Conservation (phyloP, 768 basidiomycete genomes). For the Kockovaella imperatae region DNA sequence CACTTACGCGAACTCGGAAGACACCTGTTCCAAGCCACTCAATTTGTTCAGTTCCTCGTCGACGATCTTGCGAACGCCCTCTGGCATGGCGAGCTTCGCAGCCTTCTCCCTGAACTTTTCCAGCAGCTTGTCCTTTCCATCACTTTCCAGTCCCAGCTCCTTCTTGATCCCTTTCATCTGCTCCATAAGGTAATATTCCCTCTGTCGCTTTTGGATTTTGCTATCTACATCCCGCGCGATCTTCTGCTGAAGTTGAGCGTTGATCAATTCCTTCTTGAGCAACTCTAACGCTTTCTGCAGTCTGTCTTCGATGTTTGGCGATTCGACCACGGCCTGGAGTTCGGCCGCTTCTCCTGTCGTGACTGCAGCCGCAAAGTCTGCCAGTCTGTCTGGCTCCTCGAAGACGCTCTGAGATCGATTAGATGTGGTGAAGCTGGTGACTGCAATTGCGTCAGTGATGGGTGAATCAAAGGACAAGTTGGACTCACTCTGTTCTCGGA, state of each 20-base stretch:
- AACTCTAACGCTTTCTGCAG: constrained; percentile 83
- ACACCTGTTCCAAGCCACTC: constrained; percentile 77
- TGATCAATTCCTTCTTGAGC: constrained; percentile 95
- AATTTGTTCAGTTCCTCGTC: constrained; percentile 93
- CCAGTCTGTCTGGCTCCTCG: constrained; percentile 93
- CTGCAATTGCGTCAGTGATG: constrained; percentile 6
- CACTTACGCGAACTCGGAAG: constrained; percentile 69
- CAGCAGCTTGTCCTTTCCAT: constrained; percentile 88
- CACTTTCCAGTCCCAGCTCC: constrained; percentile 88
- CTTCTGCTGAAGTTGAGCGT: constrained; percentile 88
- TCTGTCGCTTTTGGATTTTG: constrained; percentile 88
- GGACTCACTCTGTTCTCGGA: constrained; percentile 73
- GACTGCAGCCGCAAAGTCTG: constrained; percentile 94
- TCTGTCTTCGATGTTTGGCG: constrained; percentile 74
- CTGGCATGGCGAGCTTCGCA: constrained; percentile 74
- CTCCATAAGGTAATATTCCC: constrained; percentile 94
- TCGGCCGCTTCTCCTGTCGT: constrained; percentile 87
- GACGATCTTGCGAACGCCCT: constrained; percentile 81
- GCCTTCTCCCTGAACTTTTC: constrained; percentile 88
- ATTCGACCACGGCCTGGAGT: constrained; percentile 87
- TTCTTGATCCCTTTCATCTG: constrained; percentile 94
- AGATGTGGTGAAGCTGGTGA: constrained; percentile 89
- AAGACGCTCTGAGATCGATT: constrained; percentile 89
- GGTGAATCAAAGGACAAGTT: neutral
- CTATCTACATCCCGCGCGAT: constrained; percentile 84